Evolutionary conservation across 129 eudicot genomes (phyloP), one percentile per base, ranked within the genome.

Genomic region (Ambrosia trifida): DNA sequence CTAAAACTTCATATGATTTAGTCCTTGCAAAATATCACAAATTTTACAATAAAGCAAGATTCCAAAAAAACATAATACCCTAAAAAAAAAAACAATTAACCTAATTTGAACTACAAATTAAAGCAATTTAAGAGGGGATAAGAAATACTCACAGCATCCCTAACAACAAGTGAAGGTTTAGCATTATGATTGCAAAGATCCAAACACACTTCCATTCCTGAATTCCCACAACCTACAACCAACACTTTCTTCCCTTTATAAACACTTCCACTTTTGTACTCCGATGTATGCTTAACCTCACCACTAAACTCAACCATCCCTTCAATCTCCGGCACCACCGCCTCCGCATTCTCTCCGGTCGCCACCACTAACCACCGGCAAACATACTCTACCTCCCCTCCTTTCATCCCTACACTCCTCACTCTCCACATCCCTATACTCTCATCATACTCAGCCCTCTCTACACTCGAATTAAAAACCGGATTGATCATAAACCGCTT

Each of bases 181-280:
- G 99, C 96, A 83, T 81, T 43, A 70, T 90, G 83, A 79, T 90
- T 85, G 73, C 94, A 95, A 35, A 95, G 97, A 82, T 95, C 99
- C 83, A 95, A 88, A 80, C 99, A 95, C 58, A 95, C 97, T 67
- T 95, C 99, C 99, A 95, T 95, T 52, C 99, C 99, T 20, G 99
- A 95, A 76, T 95, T 95, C 47, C 99, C 99, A 84, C 99, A 85
- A 0, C 99, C 99, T 14, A 95, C 97, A 11, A 95, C 97, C 81
- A 90, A 81, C 51, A 95, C 99, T 59, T 73, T 84, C 62, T 88
- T 88, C 74, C 99, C 97, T 71, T 64, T 67, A 79, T 78, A 95
- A 13, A 19, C 82, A 40, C 69, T 83, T 4, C 99, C 99, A 76
- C 91, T 85, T 76, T 84, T 90, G 51, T 95, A 95, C 79, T 79